Base-by-base conservation (phyloP, 2,329 filamentous ascomycete species). In the Scopulariopsis brevicaulis region DNA sequence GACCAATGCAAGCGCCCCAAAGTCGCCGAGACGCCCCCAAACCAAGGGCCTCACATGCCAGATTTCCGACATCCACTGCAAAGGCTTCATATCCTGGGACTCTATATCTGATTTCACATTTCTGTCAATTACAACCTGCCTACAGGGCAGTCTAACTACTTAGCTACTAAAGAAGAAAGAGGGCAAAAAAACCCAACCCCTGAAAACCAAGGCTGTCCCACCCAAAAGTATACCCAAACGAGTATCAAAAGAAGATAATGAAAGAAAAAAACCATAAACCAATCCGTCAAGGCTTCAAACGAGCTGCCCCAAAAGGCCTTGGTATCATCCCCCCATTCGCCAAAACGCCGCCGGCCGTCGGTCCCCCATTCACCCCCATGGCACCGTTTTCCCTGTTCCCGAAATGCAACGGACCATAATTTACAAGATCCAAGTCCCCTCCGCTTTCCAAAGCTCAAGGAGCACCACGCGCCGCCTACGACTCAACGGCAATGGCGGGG, bases 401-500 rank as follows among this genome's bases (percentile, higher is more conserved):
- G 28, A 34, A 54, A 54, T 37, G 53, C 53, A 54, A 54, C 53
- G 53, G 46, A 50, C 46, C 20, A 20, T 50, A 50, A 50, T 50
- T 50, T 50, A 50, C 46, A 50, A 50, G 46, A 50, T 24, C 46
- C 20, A 12, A 50, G 22, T 20, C 40, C n/a, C 22, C 46, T 50
- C 18, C 46, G 18, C 22, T 50, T 50, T 50, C 20, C 12, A 22
- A 20, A 15, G 43, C 18, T 14, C 46, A n/a, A 50, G 37, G 48
- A 18, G 28, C 20, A 28, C 11, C 10, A 20, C 51, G 48, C 43
- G 25, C 20, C 48, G 5, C 51, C 60, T 60, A 63, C 24, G 60
- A 60, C 54, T 56, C 57, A 22, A 62, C 60, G 10, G 61, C 60
- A 32, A 62, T 43, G 15, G 57, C 51, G 3, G 56, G 60, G 32